These are phyloP conservation scores for Thalassiosira mediterranea DNA, from an alignment of 352 stramenopile genomes.

Conservation along the genomic window DNA sequence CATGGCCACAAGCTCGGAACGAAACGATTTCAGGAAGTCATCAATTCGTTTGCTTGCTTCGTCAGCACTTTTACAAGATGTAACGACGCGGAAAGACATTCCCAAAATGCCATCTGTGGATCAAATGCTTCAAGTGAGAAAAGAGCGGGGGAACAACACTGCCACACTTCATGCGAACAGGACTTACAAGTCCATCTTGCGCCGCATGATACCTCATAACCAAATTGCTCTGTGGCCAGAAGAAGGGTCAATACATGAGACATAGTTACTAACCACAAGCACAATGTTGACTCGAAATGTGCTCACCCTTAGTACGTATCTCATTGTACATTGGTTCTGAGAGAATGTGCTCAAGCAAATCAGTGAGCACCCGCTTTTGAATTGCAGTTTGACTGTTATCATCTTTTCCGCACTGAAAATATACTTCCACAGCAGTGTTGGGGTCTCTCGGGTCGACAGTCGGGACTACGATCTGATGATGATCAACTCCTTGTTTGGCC, in stretches of 20 bases:
- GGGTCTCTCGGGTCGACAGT: slow-evolving; percentile 68
- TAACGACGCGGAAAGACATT: slow-evolving; percentile 73
- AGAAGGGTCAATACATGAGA: too few relatives aligned
- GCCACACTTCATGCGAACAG: too few relatives aligned
- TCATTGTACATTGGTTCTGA: slow-evolving; percentile 80
- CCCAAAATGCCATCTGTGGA: slow-evolving; percentile 80
- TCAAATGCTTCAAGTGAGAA: too few relatives aligned
- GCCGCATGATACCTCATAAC: slow-evolving; percentile 72
- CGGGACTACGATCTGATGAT: slow-evolving; percentile 37
- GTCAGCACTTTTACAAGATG: slow-evolving; percentile 59
- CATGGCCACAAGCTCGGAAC: slow-evolving; percentile 62
- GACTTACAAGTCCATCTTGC: slow-evolving; percentile 75
- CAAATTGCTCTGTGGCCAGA: slow-evolving; percentile 71
- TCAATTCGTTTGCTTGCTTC: slow-evolving; percentile 67
- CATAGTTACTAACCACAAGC: too few relatives aligned
- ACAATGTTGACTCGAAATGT: too few relatives aligned
- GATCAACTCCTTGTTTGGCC: slow-evolving; percentile 14
- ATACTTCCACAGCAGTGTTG: slow-evolving; percentile 80
- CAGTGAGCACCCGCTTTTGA: slow-evolving; percentile 63
- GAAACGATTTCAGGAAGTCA: slow-evolving; percentile 65
- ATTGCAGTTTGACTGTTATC: slow-evolving; percentile 38
- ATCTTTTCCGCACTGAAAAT: slow-evolving; percentile 83
- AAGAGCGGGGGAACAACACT: too few relatives aligned
- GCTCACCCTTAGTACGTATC: slow-evolving; percentile 75
- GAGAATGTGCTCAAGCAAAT: slow-evolving; percentile 79